Evolutionary conservation across 441 rosid genomes (phyloP).

Genomic region (Hura crepitans): DNA sequence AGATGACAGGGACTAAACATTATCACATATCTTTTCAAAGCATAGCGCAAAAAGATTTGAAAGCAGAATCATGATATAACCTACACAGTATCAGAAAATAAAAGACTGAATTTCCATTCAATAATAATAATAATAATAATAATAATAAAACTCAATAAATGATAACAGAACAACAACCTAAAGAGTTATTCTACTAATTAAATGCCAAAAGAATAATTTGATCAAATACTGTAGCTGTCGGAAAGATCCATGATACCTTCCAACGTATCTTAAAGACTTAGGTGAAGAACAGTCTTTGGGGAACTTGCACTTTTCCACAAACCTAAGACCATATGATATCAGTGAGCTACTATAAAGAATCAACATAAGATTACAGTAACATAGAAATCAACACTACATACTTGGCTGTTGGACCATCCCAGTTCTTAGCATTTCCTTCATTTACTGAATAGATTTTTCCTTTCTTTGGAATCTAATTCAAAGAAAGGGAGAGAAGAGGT

Average conservation of each 20-base stretch:
- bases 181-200: not conserved
- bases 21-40: not conserved
- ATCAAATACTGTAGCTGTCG: not conserved
- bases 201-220: conserved; percentile 5
- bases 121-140: too few species aligned
- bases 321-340: conserved; percentile 38
- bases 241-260: conserved; percentile 58
- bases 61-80: too few species aligned
- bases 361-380: not conserved
- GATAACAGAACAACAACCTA: not conserved
- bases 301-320: conserved; percentile 86
- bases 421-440: conserved; percentile 95
- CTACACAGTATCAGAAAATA: too few species aligned
- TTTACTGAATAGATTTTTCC: conserved; percentile 95
- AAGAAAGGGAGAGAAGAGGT: conserved; percentile 10
- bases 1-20: too few species aligned
- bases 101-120: not conserved
- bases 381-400: conserved; percentile 32
- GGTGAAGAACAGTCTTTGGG: conserved; percentile 78
- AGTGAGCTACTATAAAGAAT: conserved; percentile 14
- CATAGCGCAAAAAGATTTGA: too few species aligned
- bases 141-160: not conserved
- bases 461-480: conserved; percentile 70
- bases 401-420: conserved; percentile 96
- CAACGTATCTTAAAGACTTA: conserved; percentile 87